Conservation (phyloP, 768 basidiomycete species). For the Rhizopogon rudus region DNA sequence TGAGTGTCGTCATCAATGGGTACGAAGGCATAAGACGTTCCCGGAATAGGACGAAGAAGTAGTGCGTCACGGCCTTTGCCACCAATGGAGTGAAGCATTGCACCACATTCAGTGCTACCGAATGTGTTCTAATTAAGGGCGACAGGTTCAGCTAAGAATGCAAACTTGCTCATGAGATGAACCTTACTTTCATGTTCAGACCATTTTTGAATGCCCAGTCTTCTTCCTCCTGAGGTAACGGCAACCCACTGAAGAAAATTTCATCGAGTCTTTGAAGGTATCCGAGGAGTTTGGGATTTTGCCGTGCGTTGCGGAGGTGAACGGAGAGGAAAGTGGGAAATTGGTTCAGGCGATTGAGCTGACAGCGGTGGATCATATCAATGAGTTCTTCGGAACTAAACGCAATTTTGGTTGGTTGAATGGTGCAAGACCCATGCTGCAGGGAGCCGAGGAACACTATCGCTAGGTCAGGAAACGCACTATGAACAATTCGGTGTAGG, state of each 20-base stretch:
- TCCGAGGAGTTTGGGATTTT: slow-evolving; percentile 55
- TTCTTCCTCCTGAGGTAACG: slow-evolving; percentile 64
- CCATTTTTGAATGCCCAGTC: slow-evolving; percentile 63
- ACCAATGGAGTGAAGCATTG: slow-evolving; percentile 59
- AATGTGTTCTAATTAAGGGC: slow-evolving; percentile 58
- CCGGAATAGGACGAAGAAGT: slow-evolving; percentile 53
- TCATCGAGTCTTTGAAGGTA: slow-evolving; percentile 55
- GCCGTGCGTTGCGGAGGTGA: slow-evolving; percentile 57
- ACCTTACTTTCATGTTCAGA: slow-evolving; percentile 56
- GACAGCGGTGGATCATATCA: slow-evolving; percentile 64
- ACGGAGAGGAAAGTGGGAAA: slow-evolving; percentile 65
- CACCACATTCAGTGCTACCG: slow-evolving; percentile 78
- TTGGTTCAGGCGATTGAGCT: slow-evolving; percentile 71
- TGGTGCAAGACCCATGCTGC: slow-evolving; percentile 67
- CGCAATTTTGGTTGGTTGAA: slow-evolving; percentile 61
- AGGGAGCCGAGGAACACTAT: slow-evolving; percentile 68
- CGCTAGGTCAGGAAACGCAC: slow-evolving; percentile 16
- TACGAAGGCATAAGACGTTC: slow-evolving; percentile 62
- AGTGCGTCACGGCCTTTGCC: slow-evolving; percentile 45
- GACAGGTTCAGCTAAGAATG: slow-evolving; percentile 9
- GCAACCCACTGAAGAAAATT: slow-evolving; percentile 60
- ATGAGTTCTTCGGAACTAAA: slow-evolving; percentile 67
- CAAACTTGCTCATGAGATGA: neutral
- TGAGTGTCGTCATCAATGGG: slow-evolving; percentile 41
- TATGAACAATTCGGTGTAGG: slow-evolving; percentile 10